These are phyloP conservation scores for Peronospora belbahrii DNA, from an alignment of 352 stramenopile genomes.

Conservation along the genomic window DNA sequence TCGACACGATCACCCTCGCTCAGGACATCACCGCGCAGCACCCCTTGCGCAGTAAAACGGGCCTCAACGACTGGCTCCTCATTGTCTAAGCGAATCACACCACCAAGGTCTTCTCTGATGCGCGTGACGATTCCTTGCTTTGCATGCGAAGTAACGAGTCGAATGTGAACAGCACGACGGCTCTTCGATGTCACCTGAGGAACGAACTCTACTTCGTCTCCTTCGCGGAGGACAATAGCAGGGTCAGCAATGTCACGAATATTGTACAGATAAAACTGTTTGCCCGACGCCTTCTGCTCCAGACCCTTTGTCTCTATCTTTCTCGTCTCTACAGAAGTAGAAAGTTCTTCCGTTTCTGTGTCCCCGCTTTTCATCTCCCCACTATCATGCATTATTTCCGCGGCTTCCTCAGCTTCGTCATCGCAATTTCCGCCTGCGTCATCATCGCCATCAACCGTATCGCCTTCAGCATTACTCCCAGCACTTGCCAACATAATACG, in stretches of 20 bases:
- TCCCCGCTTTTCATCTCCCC: constrained; percentile 3
- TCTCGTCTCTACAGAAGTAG: constrained; percentile 5
- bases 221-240: constrained; percentile 50
- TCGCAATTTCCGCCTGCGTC: constrained; percentile 18
- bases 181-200: constrained; percentile 39
- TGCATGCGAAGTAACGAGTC: constrained; percentile 42
- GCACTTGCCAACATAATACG: constrained; percentile 36
- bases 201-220: constrained; percentile 65
- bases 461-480: constrained; percentile 14
- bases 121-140: constrained; percentile 49
- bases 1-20: constrained; percentile 64
- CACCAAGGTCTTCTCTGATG: constrained; percentile 42
- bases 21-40: constrained; percentile 56
- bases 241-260: constrained; percentile 58
- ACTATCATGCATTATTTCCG: constrained; percentile 14
- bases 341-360: not conserved
- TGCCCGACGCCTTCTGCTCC: constrained; percentile 8
- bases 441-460: constrained; percentile 18
- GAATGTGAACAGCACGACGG: constrained; percentile 44
- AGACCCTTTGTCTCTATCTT: constrained; percentile 20
- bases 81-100: constrained; percentile 48
- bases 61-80: constrained; percentile 28
- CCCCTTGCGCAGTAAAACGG: constrained; percentile 37
- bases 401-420: constrained; percentile 15
- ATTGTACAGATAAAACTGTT: constrained; percentile 44